Evolutionary conservation across 1,284 basidiomycete genomes (phyloP).

Genomic region (Anthracocystis panici-leucophaei): DNA sequence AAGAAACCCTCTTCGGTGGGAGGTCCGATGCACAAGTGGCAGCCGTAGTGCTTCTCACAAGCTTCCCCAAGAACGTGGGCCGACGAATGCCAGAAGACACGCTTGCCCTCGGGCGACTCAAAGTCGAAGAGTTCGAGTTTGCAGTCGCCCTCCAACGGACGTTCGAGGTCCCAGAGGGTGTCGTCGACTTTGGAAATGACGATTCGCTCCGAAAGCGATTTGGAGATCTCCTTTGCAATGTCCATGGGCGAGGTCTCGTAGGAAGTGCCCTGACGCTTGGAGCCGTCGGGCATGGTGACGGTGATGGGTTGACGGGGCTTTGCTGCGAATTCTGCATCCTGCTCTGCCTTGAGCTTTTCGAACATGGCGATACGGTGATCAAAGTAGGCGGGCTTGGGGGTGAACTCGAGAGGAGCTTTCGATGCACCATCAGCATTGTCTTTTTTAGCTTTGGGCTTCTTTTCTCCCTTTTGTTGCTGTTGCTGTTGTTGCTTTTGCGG

Average conservation of each 20-base stretch:
- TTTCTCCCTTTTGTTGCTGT: conserved; percentile 55
- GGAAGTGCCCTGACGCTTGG: conserved; percentile 82
- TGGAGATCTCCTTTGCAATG: conserved; percentile 86
- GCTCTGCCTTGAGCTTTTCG: conserved; percentile 86
- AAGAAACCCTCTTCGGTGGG: conserved; percentile 99
- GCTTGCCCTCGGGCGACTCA: conserved; percentile 86
- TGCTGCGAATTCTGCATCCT: conserved; percentile 83
- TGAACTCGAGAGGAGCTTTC: conserved; percentile 72
- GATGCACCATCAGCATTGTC: conserved; percentile 42
- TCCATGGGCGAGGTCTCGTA: conserved; percentile 98
- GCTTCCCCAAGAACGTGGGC: conserved; percentile 99
- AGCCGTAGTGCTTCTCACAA: conserved; percentile 94
- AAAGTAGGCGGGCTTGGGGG: conserved; percentile 87
- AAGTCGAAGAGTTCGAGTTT: conserved; percentile 91
- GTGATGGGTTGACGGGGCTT: conserved; percentile 86
- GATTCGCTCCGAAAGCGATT: conserved; percentile 86
- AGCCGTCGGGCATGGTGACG: conserved; percentile 89
- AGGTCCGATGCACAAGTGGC: conserved; percentile 95
- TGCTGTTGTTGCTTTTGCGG: conserved; percentile 24
- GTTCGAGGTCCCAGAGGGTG: conserved; percentile 91
- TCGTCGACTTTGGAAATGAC: conserved; percentile 97
- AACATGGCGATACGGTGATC: conserved; percentile 90
- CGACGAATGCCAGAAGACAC: conserved; percentile 99
- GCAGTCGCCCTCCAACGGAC: conserved; percentile 86
- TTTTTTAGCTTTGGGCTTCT: conserved; percentile 58